Base-by-base conservation (phyloP, 2,329 filamentous ascomycete species). In the Verruconis gallopava region DNA sequence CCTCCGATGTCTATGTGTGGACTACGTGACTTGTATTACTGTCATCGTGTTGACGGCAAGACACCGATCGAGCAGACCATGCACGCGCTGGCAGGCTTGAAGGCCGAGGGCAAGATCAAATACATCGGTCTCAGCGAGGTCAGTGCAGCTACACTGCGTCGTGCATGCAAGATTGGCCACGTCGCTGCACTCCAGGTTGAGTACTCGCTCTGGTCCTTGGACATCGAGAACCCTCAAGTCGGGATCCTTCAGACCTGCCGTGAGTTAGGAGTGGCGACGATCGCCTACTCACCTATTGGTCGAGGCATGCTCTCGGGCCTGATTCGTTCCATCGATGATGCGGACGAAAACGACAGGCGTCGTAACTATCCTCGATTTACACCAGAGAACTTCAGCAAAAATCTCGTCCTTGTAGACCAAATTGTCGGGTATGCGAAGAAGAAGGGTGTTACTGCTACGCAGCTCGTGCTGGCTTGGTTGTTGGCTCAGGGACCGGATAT, bases 381-480 rank as follows among this genome's bases (percentile, higher is more conserved):
- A 2, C 59, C 62, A 13, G 71, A 69, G 39, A 72, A 77, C 48
- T 69, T 76, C 49, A 56, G 54, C 5, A 71, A 71, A 53, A 79
- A 79, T 47, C 46, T 77, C 9, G 58, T 63, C 47, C 53, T 79
- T 2, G 67, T 76, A 3, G 66, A 71, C 21, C 55, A 55, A 14
- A 63, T 80, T 43, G 53, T 58, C 3, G 59, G 51, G 4, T 51
- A 79, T 4, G 74, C 73, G 0, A 57, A 65, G 33, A 62, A 58
- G 46, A 79, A 81, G 57, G 66, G 61, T 3, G 65, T 63, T 36
- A 77, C 76, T 0, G 49, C 73, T 0, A 65, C 64, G 1, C 71
- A 83, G 52, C 53, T 83, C 21, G 69, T 73, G 1, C 60, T 81
- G 20, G 77, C 77, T 0, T 82, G 77, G 76, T 49, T 81, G 43